Evolutionary conservation across 257 asterid species (phyloP).

Genomic region (Ballota nigra): DNA sequence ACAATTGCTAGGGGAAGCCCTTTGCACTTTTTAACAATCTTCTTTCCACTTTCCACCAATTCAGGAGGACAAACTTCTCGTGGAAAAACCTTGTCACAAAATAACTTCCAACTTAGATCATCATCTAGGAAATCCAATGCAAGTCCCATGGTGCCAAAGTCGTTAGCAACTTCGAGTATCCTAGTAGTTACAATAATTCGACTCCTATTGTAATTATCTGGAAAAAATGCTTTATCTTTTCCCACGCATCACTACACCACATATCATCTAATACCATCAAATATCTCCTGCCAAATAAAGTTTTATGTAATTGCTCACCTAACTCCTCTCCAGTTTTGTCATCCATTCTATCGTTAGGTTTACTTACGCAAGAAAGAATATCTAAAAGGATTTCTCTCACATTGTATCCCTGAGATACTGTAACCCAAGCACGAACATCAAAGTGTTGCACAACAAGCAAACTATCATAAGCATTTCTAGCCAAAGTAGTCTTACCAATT

Average conservation of each 20-base stretch:
- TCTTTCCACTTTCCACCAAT: not conserved
- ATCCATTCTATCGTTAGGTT: not conserved
- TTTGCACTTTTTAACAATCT: not conserved
- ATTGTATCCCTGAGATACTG: not conserved
- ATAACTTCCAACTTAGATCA: not conserved
- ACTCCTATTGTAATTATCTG: not conserved
- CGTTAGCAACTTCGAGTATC: not conserved
- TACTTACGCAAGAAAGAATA: not conserved
- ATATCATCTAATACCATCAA: not conserved
- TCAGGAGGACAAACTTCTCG: not conserved
- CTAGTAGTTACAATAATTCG: not conserved
- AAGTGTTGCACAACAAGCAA: not conserved
- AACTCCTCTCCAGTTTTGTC: not conserved
- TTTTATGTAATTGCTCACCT: not conserved
- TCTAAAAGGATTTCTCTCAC: not conserved
- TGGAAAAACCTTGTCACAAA: not conserved
- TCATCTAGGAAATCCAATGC: not conserved
- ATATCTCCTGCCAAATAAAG: not conserved
- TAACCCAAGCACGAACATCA: slow-evolving; percentile 8
- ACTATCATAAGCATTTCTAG: not conserved
- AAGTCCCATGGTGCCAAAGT: not conserved
- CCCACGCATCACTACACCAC: not conserved
- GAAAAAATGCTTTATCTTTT: not conserved
- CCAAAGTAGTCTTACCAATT: slow-evolving; percentile 7
- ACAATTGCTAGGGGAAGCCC: not conserved